Evolutionary conservation across 2,329 filamentous ascomycete genomes (phyloP), one percentile per base, ranked within the genome.

Genomic region (Aspergillus uvarum): DNA sequence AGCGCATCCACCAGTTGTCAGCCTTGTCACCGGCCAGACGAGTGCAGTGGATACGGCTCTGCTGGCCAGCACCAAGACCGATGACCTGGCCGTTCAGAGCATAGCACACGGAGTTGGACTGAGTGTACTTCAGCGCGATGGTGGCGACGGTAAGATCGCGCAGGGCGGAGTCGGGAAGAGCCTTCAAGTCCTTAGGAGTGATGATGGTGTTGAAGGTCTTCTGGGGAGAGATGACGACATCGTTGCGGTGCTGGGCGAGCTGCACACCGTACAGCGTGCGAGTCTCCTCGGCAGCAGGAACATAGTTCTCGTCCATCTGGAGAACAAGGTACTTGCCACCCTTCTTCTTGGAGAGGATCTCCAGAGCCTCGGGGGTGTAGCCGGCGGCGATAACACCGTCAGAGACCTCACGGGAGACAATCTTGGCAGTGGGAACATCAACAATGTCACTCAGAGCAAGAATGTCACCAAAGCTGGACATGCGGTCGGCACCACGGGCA

Each of bases 1-100:
- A 98, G 72, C 95, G 90, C 84, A 99, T 90, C 95, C 94, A 99
- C 94, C 94, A 98, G 84, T 96, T 97, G 79, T 99, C 95, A 52
- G 93, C 92, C 84, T 99, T 99, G 83, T 98, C 94, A 62, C 95
- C 95, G 11, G 95, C 95, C 54, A 99, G 87, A 67, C 95, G 89
- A 47, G 95, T 99, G 86, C 95, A 99, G 85, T 99, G 95, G 70
- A 99, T 99, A 68, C 95, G 90, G 63, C 91, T 96, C 81, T 99
- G 95, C 79, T 99, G 95, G 62, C 95, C 95, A 58, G 95, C 95
- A 66, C 95, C 95, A 58, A 99, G 87, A 66, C 95, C 95, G 69
- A 99, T 85, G 70, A 98, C 85, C 79, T 98, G 95, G 51, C 95
- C 95, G 71, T 96, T 93, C 65, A 92, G 83, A 58, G 95, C 93